phyloP scores from a whole-genome alignment of 805 yeast species.

The Suhomyces prunicola region DNA sequence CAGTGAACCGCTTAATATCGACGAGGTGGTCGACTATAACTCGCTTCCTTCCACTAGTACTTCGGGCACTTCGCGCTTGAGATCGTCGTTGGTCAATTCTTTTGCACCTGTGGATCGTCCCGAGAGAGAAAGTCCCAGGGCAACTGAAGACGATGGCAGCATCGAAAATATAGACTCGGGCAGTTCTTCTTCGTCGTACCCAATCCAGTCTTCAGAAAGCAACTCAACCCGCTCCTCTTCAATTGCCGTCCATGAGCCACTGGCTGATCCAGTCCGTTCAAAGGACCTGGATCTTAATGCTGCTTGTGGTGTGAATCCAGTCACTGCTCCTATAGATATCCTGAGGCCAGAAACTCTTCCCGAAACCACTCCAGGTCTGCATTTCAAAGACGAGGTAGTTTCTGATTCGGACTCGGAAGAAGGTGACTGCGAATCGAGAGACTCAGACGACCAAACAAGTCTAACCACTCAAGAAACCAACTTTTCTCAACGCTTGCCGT shows the following conservation, averaged over 20 bases:
- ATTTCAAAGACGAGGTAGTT: background rate
- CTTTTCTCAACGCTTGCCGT: conserved; percentile 26
- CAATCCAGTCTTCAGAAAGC: background rate
- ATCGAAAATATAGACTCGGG: background rate
- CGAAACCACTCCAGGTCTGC: background rate
- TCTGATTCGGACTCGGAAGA: conserved; percentile 1
- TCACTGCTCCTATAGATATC: background rate
- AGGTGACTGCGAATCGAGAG: background rate
- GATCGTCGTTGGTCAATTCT: conserved; percentile 29
- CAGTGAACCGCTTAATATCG: conserved; percentile 19
- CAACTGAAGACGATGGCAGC: background rate
- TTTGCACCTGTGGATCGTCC: conserved; percentile 25
- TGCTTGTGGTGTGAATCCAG: background rate
- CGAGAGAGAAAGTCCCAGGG: background rate
- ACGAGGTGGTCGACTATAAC: conserved; percentile 22
- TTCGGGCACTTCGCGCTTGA: conserved; percentile 19
- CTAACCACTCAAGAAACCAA: conserved; percentile 14
- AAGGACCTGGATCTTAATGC: background rate
- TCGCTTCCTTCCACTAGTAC: conserved; percentile 3
- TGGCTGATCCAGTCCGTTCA: too few species aligned
- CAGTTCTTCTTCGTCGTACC: background rate
- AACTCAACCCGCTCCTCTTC: background rate
- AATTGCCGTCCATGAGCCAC: background rate
- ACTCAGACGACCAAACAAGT: conserved; percentile 11
- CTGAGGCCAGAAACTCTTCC: background rate